Conservation (phyloP, 208 protist genomes). For the Leishmania martiniquensis region DNA sequence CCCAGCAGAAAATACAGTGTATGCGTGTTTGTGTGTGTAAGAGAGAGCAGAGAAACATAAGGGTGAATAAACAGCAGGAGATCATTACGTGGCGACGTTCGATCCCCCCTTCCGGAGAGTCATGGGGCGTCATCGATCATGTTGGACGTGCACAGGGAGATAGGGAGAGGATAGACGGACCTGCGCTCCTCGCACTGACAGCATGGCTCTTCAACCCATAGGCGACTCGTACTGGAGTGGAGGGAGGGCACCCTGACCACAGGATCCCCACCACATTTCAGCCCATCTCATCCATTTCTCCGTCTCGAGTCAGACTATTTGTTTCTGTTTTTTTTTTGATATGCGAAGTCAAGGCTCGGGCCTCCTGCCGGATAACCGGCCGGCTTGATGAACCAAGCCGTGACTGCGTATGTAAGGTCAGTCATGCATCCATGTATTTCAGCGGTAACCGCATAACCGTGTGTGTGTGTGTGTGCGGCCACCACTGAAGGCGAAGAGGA, state of each 20-base stretch:
- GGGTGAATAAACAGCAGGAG: neutral
- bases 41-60: neutral
- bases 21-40: too few relatives aligned
- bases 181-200: neutral
- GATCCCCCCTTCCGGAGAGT: neutral
- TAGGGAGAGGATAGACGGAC: neutral
- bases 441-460: neutral
- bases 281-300: neutral
- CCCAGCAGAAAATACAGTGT: too few relatives aligned
- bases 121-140: neutral
- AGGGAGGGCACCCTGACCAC: neutral
- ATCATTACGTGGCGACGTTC: neutral
- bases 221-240: neutral
- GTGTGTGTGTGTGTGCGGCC: neutral
- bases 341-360: neutral
- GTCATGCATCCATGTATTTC: neutral
- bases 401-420: neutral
- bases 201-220: neutral
- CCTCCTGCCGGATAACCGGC: neutral
- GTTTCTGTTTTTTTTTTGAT: neutral
- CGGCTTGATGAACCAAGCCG: neutral
- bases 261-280: neutral
- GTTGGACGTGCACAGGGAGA: neutral
- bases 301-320: neutral
- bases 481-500: neutral